These are phyloP conservation scores for Herpetomonas muscarum DNA, from an alignment of 208 protist species.

Conservation along the genomic window DNA sequence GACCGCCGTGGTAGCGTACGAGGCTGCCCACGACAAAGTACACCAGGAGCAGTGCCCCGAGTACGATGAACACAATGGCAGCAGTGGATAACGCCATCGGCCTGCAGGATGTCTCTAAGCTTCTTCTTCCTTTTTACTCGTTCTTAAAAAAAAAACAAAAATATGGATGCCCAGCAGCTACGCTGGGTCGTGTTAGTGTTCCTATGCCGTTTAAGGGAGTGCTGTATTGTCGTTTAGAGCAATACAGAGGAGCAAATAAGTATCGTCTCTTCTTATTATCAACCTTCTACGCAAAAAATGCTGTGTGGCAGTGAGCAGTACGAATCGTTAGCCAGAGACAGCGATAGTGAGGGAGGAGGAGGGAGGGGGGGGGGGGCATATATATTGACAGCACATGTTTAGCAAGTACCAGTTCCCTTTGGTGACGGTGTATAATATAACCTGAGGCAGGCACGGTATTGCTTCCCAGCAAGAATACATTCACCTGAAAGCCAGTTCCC, in stretches of 20 bases:
- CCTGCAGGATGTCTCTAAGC: background rate
- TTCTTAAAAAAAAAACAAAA: background rate
- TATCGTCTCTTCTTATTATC: too few relatives aligned
- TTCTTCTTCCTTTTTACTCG: conserved; percentile 9
- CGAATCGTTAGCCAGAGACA: background rate
- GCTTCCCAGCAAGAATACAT: too few relatives aligned
- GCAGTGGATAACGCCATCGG: conserved; percentile 20
- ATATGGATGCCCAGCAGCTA: background rate
- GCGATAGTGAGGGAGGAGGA: background rate
- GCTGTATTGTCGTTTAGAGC: background rate
- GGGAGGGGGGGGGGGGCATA: background rate
- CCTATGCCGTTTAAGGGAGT: too few relatives aligned
- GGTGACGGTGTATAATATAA: too few relatives aligned
- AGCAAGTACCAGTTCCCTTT: too few relatives aligned
- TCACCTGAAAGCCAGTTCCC: too few relatives aligned
- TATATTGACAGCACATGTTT: too few relatives aligned
- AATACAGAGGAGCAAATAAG: too few relatives aligned
- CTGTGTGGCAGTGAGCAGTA: too few relatives aligned
- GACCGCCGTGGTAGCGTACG: conserved; percentile 69
- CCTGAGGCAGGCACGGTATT: too few relatives aligned
- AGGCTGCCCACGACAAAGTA: conserved; percentile 69
- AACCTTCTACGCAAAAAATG: too few relatives aligned
- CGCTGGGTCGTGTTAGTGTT: too few relatives aligned
- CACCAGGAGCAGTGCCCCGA: conserved; percentile 20
- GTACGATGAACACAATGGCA: conserved; percentile 33